Evolutionary conservation across 805 yeast genomes (phyloP).

Genomic region (Candida parachauliodes): DNA sequence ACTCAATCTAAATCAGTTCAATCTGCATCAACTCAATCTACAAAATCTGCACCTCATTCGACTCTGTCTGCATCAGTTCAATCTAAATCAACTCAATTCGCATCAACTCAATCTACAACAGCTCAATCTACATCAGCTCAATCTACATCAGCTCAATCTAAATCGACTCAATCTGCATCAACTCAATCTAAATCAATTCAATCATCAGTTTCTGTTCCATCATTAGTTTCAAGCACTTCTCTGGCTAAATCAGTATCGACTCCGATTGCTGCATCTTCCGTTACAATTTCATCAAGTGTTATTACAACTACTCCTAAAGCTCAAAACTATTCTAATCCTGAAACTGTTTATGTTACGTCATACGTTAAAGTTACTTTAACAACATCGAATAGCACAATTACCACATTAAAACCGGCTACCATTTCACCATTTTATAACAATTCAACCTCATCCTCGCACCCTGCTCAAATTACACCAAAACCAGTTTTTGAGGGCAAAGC

Average conservation of each 20-base stretch:
- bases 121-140: too few relatives aligned
- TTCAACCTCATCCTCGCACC: not conserved
- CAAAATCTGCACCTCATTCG: too few relatives aligned
- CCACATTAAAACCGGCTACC: not conserved
- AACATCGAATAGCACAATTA: slow-evolving; percentile 1
- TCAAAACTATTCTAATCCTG: slow-evolving; percentile 2
- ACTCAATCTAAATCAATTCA: too few relatives aligned
- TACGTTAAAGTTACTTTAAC: slow-evolving; percentile 6
- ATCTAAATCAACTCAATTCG: too few relatives aligned
- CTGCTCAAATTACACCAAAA: slow-evolving; percentile 1
- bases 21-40: not conserved
- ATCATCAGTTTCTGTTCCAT: too few relatives aligned
- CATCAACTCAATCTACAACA: too few relatives aligned
- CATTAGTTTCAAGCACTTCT: too few relatives aligned
- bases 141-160: too few relatives aligned
- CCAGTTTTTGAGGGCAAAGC: slow-evolving; percentile 3
- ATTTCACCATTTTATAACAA: not conserved
- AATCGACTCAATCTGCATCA: too few relatives aligned
- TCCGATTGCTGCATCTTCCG: not conserved
- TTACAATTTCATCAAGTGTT: slow-evolving; percentile 1
- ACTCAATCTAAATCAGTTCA: not conserved
- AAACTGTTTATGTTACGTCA: not conserved
- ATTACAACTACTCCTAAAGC: slow-evolving; percentile 1
- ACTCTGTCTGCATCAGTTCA: too few relatives aligned
- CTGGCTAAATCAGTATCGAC: not conserved